Evolutionary conservation across 106 monocot species (phyloP).

Genomic region (Cymbidium sinense): DNA sequence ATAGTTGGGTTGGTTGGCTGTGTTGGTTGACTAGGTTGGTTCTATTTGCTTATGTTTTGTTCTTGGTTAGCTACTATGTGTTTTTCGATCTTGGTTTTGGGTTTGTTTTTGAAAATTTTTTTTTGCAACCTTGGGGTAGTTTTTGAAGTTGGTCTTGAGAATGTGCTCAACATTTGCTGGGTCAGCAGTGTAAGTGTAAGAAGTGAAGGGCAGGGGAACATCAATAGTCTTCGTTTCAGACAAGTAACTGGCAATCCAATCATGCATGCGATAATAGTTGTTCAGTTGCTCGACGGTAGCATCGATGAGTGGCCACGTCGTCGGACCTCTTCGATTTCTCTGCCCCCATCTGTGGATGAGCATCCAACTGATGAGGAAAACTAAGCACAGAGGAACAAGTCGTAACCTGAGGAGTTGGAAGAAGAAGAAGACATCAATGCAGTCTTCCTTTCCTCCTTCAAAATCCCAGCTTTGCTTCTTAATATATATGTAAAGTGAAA

Average conservation of each 20-base stretch:
- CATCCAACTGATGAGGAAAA: constrained; percentile 51
- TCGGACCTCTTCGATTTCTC: constrained; percentile 55
- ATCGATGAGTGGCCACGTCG: constrained; percentile 70
- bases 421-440: neutral
- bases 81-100: too few relatives aligned
- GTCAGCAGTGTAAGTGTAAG: constrained; percentile 69
- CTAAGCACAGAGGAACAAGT: neutral
- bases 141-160: constrained; percentile 66
- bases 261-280: constrained; percentile 90
- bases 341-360: constrained; percentile 52
- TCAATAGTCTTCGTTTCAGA: constrained; percentile 47
- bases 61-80: too few relatives aligned
- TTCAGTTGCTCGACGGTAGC: constrained; percentile 60
- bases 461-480: neutral
- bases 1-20: too few relatives aligned
- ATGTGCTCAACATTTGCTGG: constrained; percentile 78
- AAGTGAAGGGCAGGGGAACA: constrained; percentile 60
- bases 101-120: too few relatives aligned
- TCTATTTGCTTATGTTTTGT: too few relatives aligned
- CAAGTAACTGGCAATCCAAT: constrained; percentile 76
- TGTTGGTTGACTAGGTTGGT: too few relatives aligned
- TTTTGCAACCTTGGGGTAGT: constrained; percentile 73
- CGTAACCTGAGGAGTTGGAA: neutral
- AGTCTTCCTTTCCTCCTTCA: neutral
- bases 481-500: neutral